Evolutionary conservation across 106 monocot species (phyloP).

Genomic region (Hemerocallis citrina): DNA sequence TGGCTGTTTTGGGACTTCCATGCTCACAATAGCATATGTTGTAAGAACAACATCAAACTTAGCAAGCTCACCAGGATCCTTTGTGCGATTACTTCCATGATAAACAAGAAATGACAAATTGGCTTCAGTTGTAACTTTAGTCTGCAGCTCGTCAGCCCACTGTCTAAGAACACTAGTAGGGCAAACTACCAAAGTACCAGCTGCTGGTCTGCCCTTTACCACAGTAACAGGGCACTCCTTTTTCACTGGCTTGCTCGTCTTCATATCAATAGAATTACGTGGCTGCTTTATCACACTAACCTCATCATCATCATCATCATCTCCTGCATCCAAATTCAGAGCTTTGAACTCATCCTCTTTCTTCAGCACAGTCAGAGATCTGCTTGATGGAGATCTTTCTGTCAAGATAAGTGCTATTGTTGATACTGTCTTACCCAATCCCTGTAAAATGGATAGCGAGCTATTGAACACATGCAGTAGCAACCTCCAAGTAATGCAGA

Average conservation of each 20-base stretch:
- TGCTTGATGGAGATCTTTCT: constrained; percentile 45
- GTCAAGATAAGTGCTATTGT: constrained; percentile 73
- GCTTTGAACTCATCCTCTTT: constrained; percentile 35
- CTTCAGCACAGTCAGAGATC: constrained; percentile 5
- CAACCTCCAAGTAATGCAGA: background rate
- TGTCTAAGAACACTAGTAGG: constrained; percentile 91
- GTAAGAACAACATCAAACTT: constrained; percentile 88
- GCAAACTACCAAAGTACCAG: constrained; percentile 84
- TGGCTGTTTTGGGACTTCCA: constrained; percentile 69
- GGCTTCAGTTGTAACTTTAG: constrained; percentile 49
- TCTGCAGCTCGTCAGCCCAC: constrained; percentile 75
- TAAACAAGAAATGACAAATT: constrained; percentile 71
- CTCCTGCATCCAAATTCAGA: constrained; percentile 50
- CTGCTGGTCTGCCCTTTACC: constrained; percentile 51
- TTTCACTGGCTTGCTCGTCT: background rate
- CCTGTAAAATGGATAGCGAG: constrained; percentile 54
- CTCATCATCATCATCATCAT: constrained; percentile 23
- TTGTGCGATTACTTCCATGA: constrained; percentile 81
- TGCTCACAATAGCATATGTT: constrained; percentile 84
- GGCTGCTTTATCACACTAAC: constrained; percentile 7
- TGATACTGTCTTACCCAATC: constrained; percentile 81
- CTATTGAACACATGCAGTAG: background rate
- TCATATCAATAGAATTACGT: background rate
- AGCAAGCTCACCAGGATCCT: constrained; percentile 62
- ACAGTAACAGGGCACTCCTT: constrained; percentile 13